Evolutionary conservation across 148 eudicot genomes (phyloP), one percentile per base, ranked within the genome.

Genomic region (Salicornia ramosissima): DNA sequence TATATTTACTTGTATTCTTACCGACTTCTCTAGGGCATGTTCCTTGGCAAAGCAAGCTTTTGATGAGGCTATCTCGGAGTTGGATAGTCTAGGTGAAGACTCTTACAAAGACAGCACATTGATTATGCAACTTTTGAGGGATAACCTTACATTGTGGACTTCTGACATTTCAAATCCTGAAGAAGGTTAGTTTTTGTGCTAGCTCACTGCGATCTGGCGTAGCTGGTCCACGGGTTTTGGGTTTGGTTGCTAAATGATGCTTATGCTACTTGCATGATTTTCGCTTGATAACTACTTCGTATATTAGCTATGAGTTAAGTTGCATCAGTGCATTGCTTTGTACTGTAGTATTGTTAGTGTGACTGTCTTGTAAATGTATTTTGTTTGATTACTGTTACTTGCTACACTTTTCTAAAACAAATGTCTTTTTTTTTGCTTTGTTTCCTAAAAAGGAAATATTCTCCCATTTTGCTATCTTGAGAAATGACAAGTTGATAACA

Each of bases 61-160:
- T 53, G 78, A 74, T 45, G 82, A 79, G 52, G 79, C 82, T 49
- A 68, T 80, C 58, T 63, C 71, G 0, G 79, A 75, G 82, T 26
- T 79, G 73, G 79, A 80, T 57, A 36, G 65, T 16, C 56, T 75
- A 46, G 57, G 78, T 64, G 78, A 71, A 49, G 77, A 75, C 36
- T 68, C 71, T 22, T 80, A 72, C 45, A 68, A 75, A 64, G 77
- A 71, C 25, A 71, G 67, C 74, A 68, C 67, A 57, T 49, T 71
- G 67, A 68, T 80, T 29, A 63, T 80, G 79, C 70, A 62, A 34
- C 71, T 80, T 18, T 34, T 79, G 58, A 80, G 73, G 77, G 79
- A 80, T 63, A 75, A 75, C 58, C 71, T 75, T 51, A 71, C 76
- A 54, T 24, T 75, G 29, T 80, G 79, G 79, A 80, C 75, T 56